Evolutionary conservation across 768 basidiomycete species (phyloP), one percentile per base, ranked within the genome.

Genomic region (Suillus plorans): DNA sequence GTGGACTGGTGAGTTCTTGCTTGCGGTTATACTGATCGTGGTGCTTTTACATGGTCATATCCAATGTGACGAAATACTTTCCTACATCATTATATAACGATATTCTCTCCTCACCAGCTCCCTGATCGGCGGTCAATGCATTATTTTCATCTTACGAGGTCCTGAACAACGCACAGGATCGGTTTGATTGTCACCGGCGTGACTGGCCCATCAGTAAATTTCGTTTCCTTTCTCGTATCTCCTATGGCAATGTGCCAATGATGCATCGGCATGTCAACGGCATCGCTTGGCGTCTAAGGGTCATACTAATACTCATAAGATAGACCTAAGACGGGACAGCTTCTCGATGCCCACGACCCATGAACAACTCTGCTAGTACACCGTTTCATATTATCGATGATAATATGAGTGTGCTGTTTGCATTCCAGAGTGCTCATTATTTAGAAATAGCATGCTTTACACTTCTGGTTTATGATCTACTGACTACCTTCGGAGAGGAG

Each of bases 401-500:
- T 7, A 20, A 22, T 12, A 22, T 28, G 7, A 20, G 9, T 18
- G 20, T 12, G 9, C 16, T 64, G 37, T 41, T 22, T 44, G 22
- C 42, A 8, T 34, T 65, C 10, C 42, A 63, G 31, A 63, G 52
- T 28, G 61, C 64, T 36, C 61, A 61, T 44, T 65, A 61, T 42
- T 52, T 66, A 44, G 65, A 63, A 45, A 25, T 63, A 25, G 62
- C 65, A 18, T 63, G 63, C 28, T 60, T 67, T 31, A 59, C 63
- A 31, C 58, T 66, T 9, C 60, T 67, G 25, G 50, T 61, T 37
- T 64, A 61, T 16, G 63, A 64, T 58, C 42, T 64, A 42, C 20
- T 61, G 49, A 25, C 64, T 44, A 67, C 66, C 28, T 60, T 66
- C 14, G 63, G 57, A 20, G 36, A 66, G 55, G 63, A 64, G 63